These are phyloP conservation scores for Calocybe indica DNA, from an alignment of 768 basidiomycete species.

Conservation along the genomic window DNA sequence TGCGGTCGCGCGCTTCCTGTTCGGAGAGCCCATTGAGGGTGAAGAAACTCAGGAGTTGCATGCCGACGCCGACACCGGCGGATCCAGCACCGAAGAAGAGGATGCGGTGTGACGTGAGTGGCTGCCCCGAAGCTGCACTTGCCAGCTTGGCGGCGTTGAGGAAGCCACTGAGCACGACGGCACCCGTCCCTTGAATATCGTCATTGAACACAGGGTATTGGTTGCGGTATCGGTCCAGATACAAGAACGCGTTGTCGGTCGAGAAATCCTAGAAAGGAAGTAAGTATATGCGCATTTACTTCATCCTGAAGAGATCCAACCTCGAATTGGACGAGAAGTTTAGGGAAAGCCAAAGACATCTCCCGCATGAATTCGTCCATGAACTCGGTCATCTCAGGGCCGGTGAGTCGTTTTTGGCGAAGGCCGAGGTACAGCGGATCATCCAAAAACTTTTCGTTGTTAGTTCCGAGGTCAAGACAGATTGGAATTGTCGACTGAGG, in stretches of 20 bases:
- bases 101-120: constrained; percentile 72
- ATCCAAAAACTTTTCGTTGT: constrained; percentile 70
- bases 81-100: constrained; percentile 92
- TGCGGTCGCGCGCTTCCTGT: constrained; percentile 69
- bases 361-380: constrained; percentile 94
- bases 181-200: constrained; percentile 88
- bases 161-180: constrained; percentile 88
- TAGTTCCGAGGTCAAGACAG: constrained; percentile 84
- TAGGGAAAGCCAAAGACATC: constrained; percentile 69
- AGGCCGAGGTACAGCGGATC: constrained; percentile 91
- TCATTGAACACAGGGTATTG: constrained; percentile 84
- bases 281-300: neutral
- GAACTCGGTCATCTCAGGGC: constrained; percentile 67
- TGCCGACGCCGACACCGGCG: constrained; percentile 89
- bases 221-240: constrained; percentile 70
- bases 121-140: constrained; percentile 60
- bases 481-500: constrained; percentile 79
- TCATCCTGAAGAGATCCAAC: constrained; percentile 23
- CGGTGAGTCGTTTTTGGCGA: constrained; percentile 60
- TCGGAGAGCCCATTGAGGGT: constrained; percentile 69
- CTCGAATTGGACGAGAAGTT: constrained; percentile 83
- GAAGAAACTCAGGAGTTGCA: constrained; percentile 87
- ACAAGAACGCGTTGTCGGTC: constrained; percentile 86
- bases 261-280: constrained; percentile 66
- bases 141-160: constrained; percentile 81